Percentiles rank a stretch among this genome's conserved stretches.
These are phyloP conservation scores for Populus tomentosa DNA, from an alignment of 441 rosid genomes.

Conservation along the genomic window DNA sequence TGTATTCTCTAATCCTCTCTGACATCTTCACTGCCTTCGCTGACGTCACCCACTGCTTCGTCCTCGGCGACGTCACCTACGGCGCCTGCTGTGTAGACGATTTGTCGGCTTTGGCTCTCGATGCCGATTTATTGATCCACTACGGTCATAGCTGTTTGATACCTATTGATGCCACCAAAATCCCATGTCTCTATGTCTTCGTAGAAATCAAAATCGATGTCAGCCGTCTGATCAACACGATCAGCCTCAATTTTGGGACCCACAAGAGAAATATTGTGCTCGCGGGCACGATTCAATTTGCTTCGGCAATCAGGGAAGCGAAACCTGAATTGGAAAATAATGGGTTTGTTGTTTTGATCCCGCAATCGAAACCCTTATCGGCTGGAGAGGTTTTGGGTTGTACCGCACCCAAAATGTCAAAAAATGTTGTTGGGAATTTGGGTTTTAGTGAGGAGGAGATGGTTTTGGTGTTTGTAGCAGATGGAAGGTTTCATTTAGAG, in stretches of 20 bases:
- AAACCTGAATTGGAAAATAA: slow-evolving; percentile 67
- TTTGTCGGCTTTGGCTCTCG: slow-evolving; percentile 66
- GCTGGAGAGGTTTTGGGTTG: slow-evolving; percentile 67
- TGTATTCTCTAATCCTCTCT: slow-evolving; percentile 83
- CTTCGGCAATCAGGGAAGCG: slow-evolving; percentile 68
- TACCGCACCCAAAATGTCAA: slow-evolving; percentile 67
- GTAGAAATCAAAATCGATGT: slow-evolving; percentile 45
- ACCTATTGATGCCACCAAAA: slow-evolving; percentile 63
- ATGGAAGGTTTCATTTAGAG: slow-evolving; percentile 59
- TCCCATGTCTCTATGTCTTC: slow-evolving; percentile 88
- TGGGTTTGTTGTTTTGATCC: slow-evolving; percentile 68
- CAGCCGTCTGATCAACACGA: slow-evolving; percentile 37
- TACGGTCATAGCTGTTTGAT: slow-evolving; percentile 93
- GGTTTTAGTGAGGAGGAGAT: background rate
- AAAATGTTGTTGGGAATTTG: slow-evolving; percentile 21
- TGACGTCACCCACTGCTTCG: slow-evolving; percentile 60
- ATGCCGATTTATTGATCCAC: slow-evolving; percentile 79
- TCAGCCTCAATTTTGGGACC: slow-evolving; percentile 41
- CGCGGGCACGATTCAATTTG: slow-evolving; percentile 90
- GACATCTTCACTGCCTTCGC: slow-evolving; percentile 76
- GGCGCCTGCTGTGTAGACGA: slow-evolving; percentile 96
- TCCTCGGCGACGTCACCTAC: slow-evolving; percentile 87
- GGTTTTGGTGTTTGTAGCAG: slow-evolving; percentile 66
- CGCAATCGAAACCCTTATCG: slow-evolving; percentile 86
- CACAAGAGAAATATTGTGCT: slow-evolving; percentile 35